Evolutionary conservation across 495 filamentous ascomycete species (phyloP).

Genomic region (Pseudevernia furfuracea): DNA sequence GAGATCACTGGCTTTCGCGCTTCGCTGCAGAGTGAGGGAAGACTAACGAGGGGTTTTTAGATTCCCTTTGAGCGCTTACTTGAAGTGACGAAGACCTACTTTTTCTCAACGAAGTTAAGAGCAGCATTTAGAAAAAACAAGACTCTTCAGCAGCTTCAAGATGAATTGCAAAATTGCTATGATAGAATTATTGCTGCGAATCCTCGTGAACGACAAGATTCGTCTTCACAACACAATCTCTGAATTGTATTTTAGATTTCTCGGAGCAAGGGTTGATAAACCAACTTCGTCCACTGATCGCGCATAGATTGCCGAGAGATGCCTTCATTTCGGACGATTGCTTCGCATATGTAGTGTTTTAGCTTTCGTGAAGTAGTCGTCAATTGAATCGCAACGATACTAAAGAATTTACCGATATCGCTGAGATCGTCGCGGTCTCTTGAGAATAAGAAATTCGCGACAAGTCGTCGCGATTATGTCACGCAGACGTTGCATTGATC

Average conservation of each 20-base stretch:
- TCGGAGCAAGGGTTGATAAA: conserved; percentile 18
- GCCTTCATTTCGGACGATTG: conserved; percentile 26
- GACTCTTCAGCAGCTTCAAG: conserved; percentile 16
- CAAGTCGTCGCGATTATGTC: too few relatives aligned
- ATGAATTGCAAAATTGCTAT: conserved; percentile 20
- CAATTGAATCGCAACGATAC: conserved; percentile 42
- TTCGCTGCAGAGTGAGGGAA: conserved; percentile 24
- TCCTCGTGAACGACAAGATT: too few relatives aligned
- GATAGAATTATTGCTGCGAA: conserved; percentile 18
- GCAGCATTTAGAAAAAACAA: conserved; percentile 15
- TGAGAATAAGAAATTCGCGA: conserved; percentile 48
- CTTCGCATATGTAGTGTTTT: too few relatives aligned
- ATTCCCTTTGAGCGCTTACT: conserved; percentile 19
- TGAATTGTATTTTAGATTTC: too few relatives aligned
- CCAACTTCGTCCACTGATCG: conserved; percentile 16
- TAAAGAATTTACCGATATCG: conserved; percentile 36
- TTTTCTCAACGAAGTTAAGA: conserved; percentile 11
- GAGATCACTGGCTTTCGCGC: conserved; percentile 20
- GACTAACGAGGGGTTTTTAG: conserved; percentile 16
- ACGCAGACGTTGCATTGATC: too few relatives aligned
- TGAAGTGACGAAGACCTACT: conserved; percentile 12
- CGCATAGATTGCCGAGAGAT: conserved; percentile 15
- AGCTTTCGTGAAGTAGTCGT: conserved; percentile 29
- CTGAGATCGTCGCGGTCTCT: conserved; percentile 40
- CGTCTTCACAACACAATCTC: too few relatives aligned